Conservation (phyloP, 352 stramenopile genomes). For the Thraustotheca clavata region DNA sequence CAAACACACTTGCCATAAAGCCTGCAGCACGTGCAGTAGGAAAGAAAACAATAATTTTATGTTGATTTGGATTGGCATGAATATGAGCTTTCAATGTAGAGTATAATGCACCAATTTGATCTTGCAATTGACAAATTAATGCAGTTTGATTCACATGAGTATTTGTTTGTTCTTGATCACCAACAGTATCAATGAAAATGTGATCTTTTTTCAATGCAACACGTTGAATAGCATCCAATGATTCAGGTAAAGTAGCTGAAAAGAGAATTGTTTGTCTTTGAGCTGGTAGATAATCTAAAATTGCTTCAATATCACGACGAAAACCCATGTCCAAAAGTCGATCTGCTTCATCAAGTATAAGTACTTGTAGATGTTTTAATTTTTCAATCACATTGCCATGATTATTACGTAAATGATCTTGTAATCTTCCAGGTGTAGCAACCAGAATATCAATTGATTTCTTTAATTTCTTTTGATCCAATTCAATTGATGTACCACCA, state of each 20-base stretch:
- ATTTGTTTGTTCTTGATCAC: constrained; percentile 86
- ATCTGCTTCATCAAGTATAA: constrained; percentile 95
- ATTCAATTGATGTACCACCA: constrained; percentile 87
- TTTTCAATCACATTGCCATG: constrained; percentile 71
- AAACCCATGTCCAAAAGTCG: constrained; percentile 96
- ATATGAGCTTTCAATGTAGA: constrained; percentile 66
- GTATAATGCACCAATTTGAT: constrained; percentile 67
- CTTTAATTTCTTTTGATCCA: constrained; percentile 38
- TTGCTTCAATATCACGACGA: constrained; percentile 84
- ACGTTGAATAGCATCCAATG: constrained; percentile 80
- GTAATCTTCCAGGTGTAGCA: constrained; percentile 91
- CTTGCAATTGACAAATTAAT: constrained; percentile 54
- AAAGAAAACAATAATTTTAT: constrained; percentile 96
- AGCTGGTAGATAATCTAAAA: constrained; percentile 39
- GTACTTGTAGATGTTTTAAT: constrained; percentile 33
- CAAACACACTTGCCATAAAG: constrained; percentile 89
- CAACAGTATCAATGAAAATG: constrained; percentile 90
- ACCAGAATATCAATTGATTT: constrained; percentile 88
- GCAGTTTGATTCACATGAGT: constrained; percentile 81
- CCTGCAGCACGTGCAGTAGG: constrained; percentile 80
- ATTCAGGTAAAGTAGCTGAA: constrained; percentile 88
- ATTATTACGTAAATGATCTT: constrained; percentile 93
- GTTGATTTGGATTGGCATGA: constrained; percentile 38
- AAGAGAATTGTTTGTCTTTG: constrained; percentile 94
- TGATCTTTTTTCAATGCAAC: constrained; percentile 82